These are phyloP conservation scores for Thielaviopsis cerberus DNA, from an alignment of 2,329 filamentous ascomycete genomes.

Conservation along the genomic window DNA sequence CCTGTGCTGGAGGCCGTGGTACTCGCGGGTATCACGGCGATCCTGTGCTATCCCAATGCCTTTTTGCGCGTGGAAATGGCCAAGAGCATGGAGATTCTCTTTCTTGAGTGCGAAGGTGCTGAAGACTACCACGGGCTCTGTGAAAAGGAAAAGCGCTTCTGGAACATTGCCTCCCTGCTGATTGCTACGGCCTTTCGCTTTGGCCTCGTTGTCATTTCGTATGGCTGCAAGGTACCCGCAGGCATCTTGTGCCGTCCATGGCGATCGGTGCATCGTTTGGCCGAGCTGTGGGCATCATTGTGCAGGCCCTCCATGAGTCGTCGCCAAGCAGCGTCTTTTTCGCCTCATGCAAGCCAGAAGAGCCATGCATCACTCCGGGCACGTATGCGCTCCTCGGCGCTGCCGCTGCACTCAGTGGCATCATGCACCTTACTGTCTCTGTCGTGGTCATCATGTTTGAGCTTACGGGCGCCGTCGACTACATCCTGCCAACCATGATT, in stretches of 20 bases:
- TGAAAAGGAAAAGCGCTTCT: conserved; percentile 55
- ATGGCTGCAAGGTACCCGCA: conserved; percentile 92
- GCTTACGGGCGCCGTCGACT: conserved; percentile 87
- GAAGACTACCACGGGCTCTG: conserved; percentile 84
- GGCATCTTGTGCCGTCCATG: conserved; percentile 97
- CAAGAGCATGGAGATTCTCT: conserved; percentile 96
- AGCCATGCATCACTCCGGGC: conserved; percentile 88
- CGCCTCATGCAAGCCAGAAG: conserved; percentile 70
- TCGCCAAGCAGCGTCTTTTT: conserved; percentile 75
- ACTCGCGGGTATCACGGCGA: conserved; percentile 63
- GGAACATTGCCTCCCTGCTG: conserved; percentile 59
- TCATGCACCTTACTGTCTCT: conserved; percentile 94
- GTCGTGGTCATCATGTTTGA: conserved; percentile 99
- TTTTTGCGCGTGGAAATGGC: conserved; percentile 97
- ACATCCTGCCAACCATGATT: conserved; percentile 97
- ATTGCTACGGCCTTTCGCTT: conserved; percentile 66
- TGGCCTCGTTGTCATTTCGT: conserved; percentile 81
- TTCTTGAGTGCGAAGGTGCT: conserved; percentile 75
- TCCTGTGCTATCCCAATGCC: conserved; percentile 92
- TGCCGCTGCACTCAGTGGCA: conserved; percentile 75
- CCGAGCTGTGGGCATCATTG: conserved; percentile 80
- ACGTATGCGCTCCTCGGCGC: conserved; percentile 94
- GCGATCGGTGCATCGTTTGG: conserved; percentile 90
- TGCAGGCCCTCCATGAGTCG: conserved; percentile 71
- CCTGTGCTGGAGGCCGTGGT: conserved; percentile 73